Evolutionary conservation across 768 basidiomycete genomes (phyloP), one percentile per base, ranked within the genome.

Genomic region (Fomitopsis pulvina): DNA sequence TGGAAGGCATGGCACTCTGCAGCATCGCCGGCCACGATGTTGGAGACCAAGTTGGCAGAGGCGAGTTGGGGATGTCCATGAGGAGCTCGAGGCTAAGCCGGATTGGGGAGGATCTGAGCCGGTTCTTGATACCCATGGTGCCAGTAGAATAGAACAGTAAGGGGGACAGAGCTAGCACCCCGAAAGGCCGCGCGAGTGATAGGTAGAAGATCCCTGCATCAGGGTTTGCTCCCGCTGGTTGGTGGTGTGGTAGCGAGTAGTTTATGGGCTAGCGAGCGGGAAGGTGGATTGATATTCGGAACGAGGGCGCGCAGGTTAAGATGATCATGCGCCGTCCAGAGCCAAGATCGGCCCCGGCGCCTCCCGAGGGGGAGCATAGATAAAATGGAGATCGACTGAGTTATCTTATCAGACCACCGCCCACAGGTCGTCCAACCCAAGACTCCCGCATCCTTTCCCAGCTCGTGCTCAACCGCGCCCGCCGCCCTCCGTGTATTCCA

Each of bases 381-480:
- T 46, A 46, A 46, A 37, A 22, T 12, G 38, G 55, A 53, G 52
- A 56, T 54, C 50, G 32, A 25, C 39, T 58, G 54, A 38, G 64
- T 63, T 63, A 79, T 77, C 76, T 77, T 73, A 77, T 77, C 76
- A 74, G 74, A 74, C 70, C 73, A 71, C 65, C 45, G 44, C 52
- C 48, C 58, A 32, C 51, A 49, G 52, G 52, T 55, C 50, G 50
- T 47, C 52, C 25, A 20, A 16, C 28, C 34, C 27, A 30, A 42
- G 44, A 42, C 34, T 32, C 41, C 47, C 45, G 28, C 21, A 3
- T 3, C 29, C 52, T 41, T 52, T 53, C 54, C 51, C 60, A 45
- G 45, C 48, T 56, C 56, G 39, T 53, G 48, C 54, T 29, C 48
- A 38, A 52, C 57, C 41, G 39, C 46, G 44, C 43, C 43, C 38